These are phyloP conservation scores for Ceratorhiza oryzae-sativae DNA, from an alignment of 1,284 basidiomycete genomes.

Conservation along the genomic window DNA sequence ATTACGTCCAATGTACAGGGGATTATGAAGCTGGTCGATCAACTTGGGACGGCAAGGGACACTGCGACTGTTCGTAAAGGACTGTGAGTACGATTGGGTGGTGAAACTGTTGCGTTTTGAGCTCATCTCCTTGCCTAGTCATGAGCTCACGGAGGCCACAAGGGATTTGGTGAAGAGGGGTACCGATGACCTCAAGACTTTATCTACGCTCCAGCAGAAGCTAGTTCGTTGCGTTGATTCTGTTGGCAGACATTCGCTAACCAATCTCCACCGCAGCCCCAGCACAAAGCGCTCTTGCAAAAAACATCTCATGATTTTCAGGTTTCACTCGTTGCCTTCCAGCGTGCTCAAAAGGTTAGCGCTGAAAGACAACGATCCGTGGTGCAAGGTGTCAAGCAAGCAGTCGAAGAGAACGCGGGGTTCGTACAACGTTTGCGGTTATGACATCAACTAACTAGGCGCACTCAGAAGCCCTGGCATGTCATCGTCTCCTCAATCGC, in stretches of 20 bases:
- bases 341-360: conserved; percentile 87
- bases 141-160: conserved; percentile 91
- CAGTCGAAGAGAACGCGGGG: conserved; percentile 69
- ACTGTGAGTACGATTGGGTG: conserved; percentile 62
- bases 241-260: not conserved
- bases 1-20: conserved; percentile 97
- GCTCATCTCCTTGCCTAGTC: conserved; percentile 47
- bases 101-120: not conserved
- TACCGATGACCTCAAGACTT: conserved; percentile 88
- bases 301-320: conserved; percentile 96
- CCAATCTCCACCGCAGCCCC: conserved; percentile 58
- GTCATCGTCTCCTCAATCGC: conserved; percentile 45
- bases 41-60: conserved; percentile 84
- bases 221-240: conserved; percentile 58
- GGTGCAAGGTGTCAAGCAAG: conserved; percentile 79
- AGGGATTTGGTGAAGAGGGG: conserved; percentile 93
- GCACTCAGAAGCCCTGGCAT: conserved; percentile 1
- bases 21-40: conserved; percentile 90
- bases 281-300: conserved; percentile 77
- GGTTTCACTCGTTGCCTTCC: conserved; percentile 87
- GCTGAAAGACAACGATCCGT: conserved; percentile 86
- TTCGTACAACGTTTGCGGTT: conserved; percentile 32
- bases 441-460: conserved; percentile 30
- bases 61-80: conserved; percentile 76
- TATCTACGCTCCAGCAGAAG: conserved; percentile 70